Evolutionary conservation across 164 flowering plant species (phyloP), one percentile per base, ranked within the genome.

Genomic region (Houttuynia cordata): DNA sequence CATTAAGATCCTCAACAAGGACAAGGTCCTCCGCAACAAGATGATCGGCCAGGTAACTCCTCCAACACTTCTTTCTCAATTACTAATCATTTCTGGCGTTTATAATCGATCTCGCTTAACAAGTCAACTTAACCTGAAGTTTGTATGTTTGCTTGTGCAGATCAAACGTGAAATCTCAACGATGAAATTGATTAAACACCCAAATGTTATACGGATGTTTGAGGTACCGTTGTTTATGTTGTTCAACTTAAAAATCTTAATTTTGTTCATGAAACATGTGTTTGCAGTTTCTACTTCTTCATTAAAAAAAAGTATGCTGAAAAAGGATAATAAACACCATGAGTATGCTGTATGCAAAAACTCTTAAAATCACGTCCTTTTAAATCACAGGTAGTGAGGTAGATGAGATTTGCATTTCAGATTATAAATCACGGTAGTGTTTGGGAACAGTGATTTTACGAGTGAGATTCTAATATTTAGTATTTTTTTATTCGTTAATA

Each of bases 81-180:
- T 42, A 22, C 7, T 15, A n/a, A 14, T 23, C n/a, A n/a, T 62
- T 19, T 62, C 9, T 37, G 4, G 13, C 51, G 12, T 62, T 7
- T 54, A 24, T 4, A 19, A 61, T 22, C 17, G 1, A 17, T 12
- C 6, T 54, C 17, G 34, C 57, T 54, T 1, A 24, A 14, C 8
- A 22, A 18, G 1, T 8, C 54, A 17, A 17, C 7, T 22, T 52
- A n/a, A 52, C 19, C 9, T 10, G 10, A 17, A 8, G 54, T 19
- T n/a, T 52, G 1, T 21, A 6, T 20, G 4, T 53, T 20, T 20
- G 56, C n/a, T 53, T 53, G 24, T 66, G 67, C 88, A 90, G 97
- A 90, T 90, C 64, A 90, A 90, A 70, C 90, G 97, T 41, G 97
- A 90, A 73, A 90, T 90, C 50, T 90, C 97, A 12, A 90, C 97